phyloP scores from a whole-genome alignment of 306 rosid genomes.

The Rosa multiflora region DNA sequence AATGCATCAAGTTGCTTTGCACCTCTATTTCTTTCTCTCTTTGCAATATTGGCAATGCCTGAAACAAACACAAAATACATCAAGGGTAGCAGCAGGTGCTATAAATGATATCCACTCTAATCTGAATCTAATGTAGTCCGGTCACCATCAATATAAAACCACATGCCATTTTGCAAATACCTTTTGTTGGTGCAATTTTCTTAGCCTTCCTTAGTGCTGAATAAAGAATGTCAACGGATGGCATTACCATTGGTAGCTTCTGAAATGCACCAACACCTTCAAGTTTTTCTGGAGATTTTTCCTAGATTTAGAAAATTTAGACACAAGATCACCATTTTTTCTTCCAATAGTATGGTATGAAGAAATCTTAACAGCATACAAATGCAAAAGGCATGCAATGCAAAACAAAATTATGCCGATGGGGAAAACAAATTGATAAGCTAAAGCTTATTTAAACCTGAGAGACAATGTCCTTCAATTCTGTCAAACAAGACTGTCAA shows the following conservation, averaged over 20 bases:
- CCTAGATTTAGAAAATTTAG: slow-evolving; percentile 40
- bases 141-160: slow-evolving; percentile 16
- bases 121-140: slow-evolving; percentile 6
- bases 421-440: not conserved
- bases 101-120: slow-evolving; percentile 1
- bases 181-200: slow-evolving; percentile 75
- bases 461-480: not conserved
- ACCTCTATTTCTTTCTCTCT: slow-evolving; percentile 91
- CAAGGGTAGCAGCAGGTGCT: slow-evolving; percentile 21
- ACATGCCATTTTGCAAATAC: slow-evolving; percentile 39
- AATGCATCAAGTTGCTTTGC: slow-evolving; percentile 96
- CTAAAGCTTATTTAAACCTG: not conserved
- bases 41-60: slow-evolving; percentile 87
- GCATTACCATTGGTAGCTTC: slow-evolving; percentile 94
- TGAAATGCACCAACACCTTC: slow-evolving; percentile 91
- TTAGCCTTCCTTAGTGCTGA: slow-evolving; percentile 80
- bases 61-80: slow-evolving; percentile 28
- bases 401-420: not conserved
- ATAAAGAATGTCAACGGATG: slow-evolving; percentile 72
- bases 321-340: slow-evolving; percentile 13
- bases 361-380: not conserved
- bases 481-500: not conserved
- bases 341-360: not conserved
- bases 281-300: slow-evolving; percentile 37
- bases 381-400: not conserved